phyloP scores from a whole-genome alignment of 1,284 basidiomycete genomes.

The Sutorius eximius region DNA sequence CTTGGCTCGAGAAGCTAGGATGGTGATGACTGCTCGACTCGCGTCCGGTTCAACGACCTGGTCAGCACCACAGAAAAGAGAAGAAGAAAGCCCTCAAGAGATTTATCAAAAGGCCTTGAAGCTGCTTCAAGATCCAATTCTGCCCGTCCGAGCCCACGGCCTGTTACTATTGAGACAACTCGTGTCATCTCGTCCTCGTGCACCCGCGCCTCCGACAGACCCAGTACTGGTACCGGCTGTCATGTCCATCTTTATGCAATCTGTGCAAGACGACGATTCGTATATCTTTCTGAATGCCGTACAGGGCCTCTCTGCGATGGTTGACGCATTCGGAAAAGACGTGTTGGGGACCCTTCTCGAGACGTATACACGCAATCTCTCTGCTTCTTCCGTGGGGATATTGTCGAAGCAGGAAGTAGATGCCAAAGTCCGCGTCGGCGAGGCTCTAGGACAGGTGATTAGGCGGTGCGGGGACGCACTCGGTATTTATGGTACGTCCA shows the following conservation, averaged over 20 bases:
- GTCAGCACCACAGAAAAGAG: slow-evolving; percentile 30
- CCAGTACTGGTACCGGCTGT: slow-evolving; percentile 78
- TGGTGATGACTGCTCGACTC: slow-evolving; percentile 76
- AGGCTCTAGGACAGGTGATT: slow-evolving; percentile 83
- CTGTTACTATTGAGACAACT: slow-evolving; percentile 80
- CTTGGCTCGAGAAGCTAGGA: slow-evolving; percentile 72
- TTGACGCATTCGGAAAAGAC: slow-evolving; percentile 73
- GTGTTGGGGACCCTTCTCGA: slow-evolving; percentile 67
- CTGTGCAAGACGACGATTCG: slow-evolving; percentile 89
- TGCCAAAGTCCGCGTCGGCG: slow-evolving; percentile 78
- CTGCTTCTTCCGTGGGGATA: slow-evolving; percentile 46
- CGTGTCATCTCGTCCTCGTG: slow-evolving; percentile 43
- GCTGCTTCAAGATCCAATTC: slow-evolving; percentile 86
- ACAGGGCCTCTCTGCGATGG: slow-evolving; percentile 84
- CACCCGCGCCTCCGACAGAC: slow-evolving; percentile 25
- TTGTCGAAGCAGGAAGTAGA: slow-evolving; percentile 74
- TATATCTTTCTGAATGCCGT: slow-evolving; percentile 95
- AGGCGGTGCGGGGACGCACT: slow-evolving; percentile 72
- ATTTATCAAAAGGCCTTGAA: slow-evolving; percentile 87
- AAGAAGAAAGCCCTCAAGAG: slow-evolving; percentile 50
- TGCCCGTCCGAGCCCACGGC: slow-evolving; percentile 96
- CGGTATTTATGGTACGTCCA: slow-evolving; percentile 60
- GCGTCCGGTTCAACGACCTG: slow-evolving; percentile 46
- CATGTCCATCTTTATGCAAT: slow-evolving; percentile 84
- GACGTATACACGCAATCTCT: slow-evolving; percentile 59